These are phyloP conservation scores for Tylopilus orsonianus DNA, from an alignment of 1,284 basidiomycete species.

Conservation along the genomic window DNA sequence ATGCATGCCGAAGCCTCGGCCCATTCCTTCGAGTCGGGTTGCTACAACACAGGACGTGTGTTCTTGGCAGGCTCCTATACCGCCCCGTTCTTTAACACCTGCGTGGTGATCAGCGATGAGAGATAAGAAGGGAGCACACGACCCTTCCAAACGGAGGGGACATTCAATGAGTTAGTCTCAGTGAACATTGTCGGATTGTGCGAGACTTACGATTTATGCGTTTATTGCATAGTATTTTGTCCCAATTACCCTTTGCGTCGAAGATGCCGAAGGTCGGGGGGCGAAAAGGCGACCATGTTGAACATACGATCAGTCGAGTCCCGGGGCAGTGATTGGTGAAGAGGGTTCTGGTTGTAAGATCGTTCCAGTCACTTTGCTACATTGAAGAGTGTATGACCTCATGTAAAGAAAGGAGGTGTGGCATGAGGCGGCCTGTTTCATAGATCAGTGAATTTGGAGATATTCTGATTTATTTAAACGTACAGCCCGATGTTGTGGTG, in stretches of 20 bases:
- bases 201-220: slow-evolving; percentile 69
- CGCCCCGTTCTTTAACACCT: slow-evolving; percentile 63
- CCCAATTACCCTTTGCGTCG: slow-evolving; percentile 66
- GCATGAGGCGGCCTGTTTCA: slow-evolving; percentile 69
- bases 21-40: slow-evolving; percentile 82
- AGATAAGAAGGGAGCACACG: slow-evolving; percentile 61
- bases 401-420: slow-evolving; percentile 83
- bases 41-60: slow-evolving; percentile 58
- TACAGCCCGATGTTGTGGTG: slow-evolving; percentile 55
- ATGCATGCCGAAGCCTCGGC: slow-evolving; percentile 73
- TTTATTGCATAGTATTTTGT: slow-evolving; percentile 70
- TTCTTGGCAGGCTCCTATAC: slow-evolving; percentile 73
- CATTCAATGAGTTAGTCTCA: not conserved
- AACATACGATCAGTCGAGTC: slow-evolving; percentile 72
- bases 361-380: slow-evolving; percentile 5
- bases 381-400: slow-evolving; percentile 30
- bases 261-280: slow-evolving; percentile 71
- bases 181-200: not conserved
- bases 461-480: slow-evolving; percentile 7
- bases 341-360: slow-evolving; percentile 44
- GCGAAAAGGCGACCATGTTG: slow-evolving; percentile 64
- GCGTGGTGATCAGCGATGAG: slow-evolving; percentile 51
- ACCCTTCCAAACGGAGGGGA: slow-evolving; percentile 46
- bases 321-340: slow-evolving; percentile 68
- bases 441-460: slow-evolving; percentile 4